phyloP scores from a whole-genome alignment of 305 asterid genomes.

The Rubia peregrina region DNA sequence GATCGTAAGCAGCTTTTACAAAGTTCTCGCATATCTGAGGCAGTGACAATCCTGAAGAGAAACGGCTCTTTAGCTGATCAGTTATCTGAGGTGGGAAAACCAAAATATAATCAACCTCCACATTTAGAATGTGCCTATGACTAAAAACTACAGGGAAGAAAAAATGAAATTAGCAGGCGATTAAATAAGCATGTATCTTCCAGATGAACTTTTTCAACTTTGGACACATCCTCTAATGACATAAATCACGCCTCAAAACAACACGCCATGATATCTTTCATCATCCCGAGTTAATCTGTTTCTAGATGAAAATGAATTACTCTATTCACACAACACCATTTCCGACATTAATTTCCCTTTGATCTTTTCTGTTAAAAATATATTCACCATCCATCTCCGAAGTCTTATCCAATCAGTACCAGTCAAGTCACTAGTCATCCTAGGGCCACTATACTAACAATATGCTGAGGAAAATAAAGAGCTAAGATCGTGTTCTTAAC shows the following conservation, averaged over 20 bases:
- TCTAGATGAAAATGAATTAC: background rate
- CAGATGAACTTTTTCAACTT: constrained; percentile 4
- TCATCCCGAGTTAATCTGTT: background rate
- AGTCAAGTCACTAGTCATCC: background rate
- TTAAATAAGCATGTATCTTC: constrained; percentile 2
- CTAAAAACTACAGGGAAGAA: background rate
- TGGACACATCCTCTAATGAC: background rate
- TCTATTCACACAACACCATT: background rate
- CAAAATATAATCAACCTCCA: constrained; percentile 20
- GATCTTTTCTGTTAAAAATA: too few species aligned
- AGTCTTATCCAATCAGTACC: background rate
- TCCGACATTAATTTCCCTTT: background rate
- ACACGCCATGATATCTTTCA: background rate
- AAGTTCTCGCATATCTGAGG: constrained; percentile 94
- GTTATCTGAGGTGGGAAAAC: constrained; percentile 54
- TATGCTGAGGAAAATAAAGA: background rate
- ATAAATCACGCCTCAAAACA: background rate
- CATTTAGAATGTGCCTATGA: constrained; percentile 5
- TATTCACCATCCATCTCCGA: background rate
- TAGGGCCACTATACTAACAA: background rate
- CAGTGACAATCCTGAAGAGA: constrained; percentile 79
- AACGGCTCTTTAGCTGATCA: constrained; percentile 93
- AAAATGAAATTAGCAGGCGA: constrained; percentile 7
- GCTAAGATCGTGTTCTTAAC: background rate
- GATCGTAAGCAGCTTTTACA: constrained; percentile 88